Base-by-base conservation (phyloP, 148 eudicot genomes). In the Suaeda aralocaspica region DNA sequence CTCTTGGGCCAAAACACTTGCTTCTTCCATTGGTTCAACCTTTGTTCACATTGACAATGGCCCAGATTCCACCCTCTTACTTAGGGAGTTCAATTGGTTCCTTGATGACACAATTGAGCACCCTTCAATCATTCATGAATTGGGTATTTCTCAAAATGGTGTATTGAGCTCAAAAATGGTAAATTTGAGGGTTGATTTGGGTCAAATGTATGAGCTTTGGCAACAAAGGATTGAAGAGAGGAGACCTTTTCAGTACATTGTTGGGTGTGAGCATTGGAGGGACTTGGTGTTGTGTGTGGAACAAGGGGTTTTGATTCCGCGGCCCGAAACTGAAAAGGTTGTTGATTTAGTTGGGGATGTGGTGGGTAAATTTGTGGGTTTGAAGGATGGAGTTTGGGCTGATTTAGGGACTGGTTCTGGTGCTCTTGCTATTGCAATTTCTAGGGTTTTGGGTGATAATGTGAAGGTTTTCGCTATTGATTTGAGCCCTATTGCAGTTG, bases 241-340 rank as follows among this genome's bases (percentile, higher is more conserved):
- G 44, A 85, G 89, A 80, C 97, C 98, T 0, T 89, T 94, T 80
- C 98, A 94, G 84, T 94, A 94, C 58, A 71, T 94, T 56, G 98
- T 89, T 48, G 98, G 97, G 73, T 91, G 98, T 78, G 97, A 94
- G 88, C 96, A 94, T 80, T 91, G 98, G 98, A 89, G 97, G 84
- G 98, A 94, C 70, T 80, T 94, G 77, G 89, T 94, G 41, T 67
- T 93, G 80, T 73, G 93, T 73, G 99, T 94, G 53, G 81, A 87
- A 82, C 91, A 91, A 73, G 99, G 93, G 74, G 93, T 94, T 77
- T 81, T 94, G 80, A 86, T 94, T 33, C 99, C 99, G 4, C 82
- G 99, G 80, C 99, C 93, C 7, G 99, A 94, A 76, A 94, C 91
- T 30, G 97, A 80, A 60, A 70, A 78, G 71, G 80, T 94, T 79